Evolutionary conservation across 1,139 yeast species (phyloP), one percentile per base, ranked within the genome.

Genomic region (Trichomonascaceae sp.): DNA sequence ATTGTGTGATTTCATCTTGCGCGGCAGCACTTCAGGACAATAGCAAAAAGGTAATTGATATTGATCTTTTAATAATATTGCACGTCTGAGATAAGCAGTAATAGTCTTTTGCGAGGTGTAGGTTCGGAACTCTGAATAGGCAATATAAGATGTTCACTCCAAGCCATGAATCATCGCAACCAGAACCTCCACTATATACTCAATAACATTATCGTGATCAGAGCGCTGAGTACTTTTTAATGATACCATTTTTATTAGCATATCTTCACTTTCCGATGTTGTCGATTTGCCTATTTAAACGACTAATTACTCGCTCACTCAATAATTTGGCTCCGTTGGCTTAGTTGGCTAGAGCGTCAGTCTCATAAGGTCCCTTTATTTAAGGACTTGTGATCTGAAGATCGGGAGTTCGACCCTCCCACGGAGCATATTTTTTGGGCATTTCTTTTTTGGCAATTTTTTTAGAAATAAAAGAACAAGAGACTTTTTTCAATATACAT

Each of bases 301-400:
- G 32, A 27, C 32, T 5, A 27, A 27, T 10, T 27, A 7, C 32
- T 27, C 32, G 15, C 30, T 22, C 45, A 38, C 46, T 13, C 45
- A 30, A 46, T 17, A 36, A 48, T 24, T 19, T 27, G 41, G 67
- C 65, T 64, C 62, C 66, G 64, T 62, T 65, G 66, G 68, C 68
- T 65, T 68, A 65, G 68, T 63, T 58, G 68, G 68, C 52, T 62
- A 65, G 68, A 65, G 68, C 68, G 68, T 65, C 66, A 63, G 68
- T 65, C 68, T 65, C 68, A 65, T 65, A 65, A 49, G 54, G 52
- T 53, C 47, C 51, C 49, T 47, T n/a, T 27, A 47, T 44, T 32
- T 17, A 20, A 49, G 45, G 52, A 53, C 56, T 58, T 58, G 66
- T 60, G 58, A 65, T 65, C 68, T 63, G 66, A 64, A 65, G 68